Percentiles rank a stretch among this genome's conserved stretches.
Conservation (phyloP, 495 filamentous ascomycete genomes). For the Geopyxis carbonaria region DNA sequence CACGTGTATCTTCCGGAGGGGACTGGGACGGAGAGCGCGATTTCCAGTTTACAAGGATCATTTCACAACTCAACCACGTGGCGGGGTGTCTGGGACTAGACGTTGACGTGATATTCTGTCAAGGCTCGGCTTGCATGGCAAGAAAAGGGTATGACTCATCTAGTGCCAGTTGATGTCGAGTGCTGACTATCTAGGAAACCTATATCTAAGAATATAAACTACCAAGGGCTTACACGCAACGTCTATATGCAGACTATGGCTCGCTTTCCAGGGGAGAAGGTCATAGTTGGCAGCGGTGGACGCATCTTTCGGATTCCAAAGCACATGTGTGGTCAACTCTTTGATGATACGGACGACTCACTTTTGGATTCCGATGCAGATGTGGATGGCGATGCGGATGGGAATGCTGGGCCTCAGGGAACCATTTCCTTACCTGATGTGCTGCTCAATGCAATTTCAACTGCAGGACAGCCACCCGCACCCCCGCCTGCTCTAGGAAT, state of each 20-base stretch:
- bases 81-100: conserved; percentile 20
- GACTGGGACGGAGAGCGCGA: too few species aligned
- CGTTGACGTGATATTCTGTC: conserved; percentile 21
- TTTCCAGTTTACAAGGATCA: conserved; percentile 12
- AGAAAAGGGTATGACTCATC: neutral
- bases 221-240: too few species aligned
- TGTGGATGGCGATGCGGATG: too few species aligned
- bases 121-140: conserved; percentile 14
- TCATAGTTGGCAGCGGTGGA: conserved; percentile 14
- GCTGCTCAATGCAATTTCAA: neutral
- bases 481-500: neutral
- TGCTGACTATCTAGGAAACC: conserved; percentile 4
- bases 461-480: neutral
- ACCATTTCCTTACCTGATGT: neutral
- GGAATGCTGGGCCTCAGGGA: too few species aligned
- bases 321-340: too few species aligned
- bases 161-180: too few species aligned
- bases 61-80: conserved; percentile 16
- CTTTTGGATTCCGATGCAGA: too few species aligned
- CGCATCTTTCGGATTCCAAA: conserved; percentile 23
- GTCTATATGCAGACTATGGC: conserved; percentile 20
- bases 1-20: too few species aligned
- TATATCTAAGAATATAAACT: too few species aligned
- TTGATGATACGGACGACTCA: too few species aligned
- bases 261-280: conserved; percentile 18